Evolutionary conservation across 2,329 filamentous ascomycete species (phyloP), one percentile per base, ranked within the genome.

Genomic region (Ascomycota sp.): DNA sequence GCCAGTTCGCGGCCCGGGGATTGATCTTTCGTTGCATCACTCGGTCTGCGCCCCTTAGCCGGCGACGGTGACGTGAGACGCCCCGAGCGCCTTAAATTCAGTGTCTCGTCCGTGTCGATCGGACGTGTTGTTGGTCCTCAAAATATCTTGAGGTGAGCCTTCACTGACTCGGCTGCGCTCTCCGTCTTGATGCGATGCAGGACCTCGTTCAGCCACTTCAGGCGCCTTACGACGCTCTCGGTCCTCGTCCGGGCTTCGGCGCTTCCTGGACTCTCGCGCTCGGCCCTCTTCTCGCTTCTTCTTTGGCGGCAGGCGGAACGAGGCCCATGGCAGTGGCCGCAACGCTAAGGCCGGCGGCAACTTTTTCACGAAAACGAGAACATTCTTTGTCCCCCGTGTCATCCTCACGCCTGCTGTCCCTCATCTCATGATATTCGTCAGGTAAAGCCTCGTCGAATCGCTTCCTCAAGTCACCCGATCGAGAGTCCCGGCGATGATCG

Each of bases 321-420:
- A 63, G 48, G 22, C 59, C 61, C 12, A 65, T 51, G 4, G 62
- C 56, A 4, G 58, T 57, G 5, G 61, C 61, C 20, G 57, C 59
- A 12, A 59, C 53, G 21, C 61, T 56, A 4, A 66, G 45, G 1
- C 62, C 63, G 6, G 55, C 47, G 7, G 52, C 49, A 17, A 64
- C 46, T 36, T 61, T 65, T 28, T 67, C 62, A 23, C 59, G 55
- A 22, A 58, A 42, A 30, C 56, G 56, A 27, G 53, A 51, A 15
- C 50, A 54, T 25, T 53, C 52, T 32, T 50, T 51, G n/a, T 53
- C 50, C 7, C 57, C 55, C 2, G 46, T 44, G 8, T 51, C 47
- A 4, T 44, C 42, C 7, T 37, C 42, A 28, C 36, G 44, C 32
- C 44, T 46, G 31, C 41, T 44, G 23, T 47, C 49, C 15, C 43